Evolutionary conservation across 2,329 filamentous ascomycete species (phyloP).

Genomic region (Septoria petroselini): DNA sequence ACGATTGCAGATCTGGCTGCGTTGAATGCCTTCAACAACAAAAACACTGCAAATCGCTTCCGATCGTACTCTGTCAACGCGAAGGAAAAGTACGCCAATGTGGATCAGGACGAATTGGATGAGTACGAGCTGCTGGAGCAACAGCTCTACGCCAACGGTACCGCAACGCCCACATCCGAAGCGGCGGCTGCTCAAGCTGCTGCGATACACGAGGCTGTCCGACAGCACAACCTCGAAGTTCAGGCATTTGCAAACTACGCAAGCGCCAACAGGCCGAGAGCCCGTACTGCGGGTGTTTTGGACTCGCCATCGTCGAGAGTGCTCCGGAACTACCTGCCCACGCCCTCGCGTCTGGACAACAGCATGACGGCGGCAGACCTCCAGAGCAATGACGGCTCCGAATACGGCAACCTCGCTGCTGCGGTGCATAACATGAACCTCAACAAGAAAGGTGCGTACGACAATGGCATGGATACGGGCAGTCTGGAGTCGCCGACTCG

Average conservation of each 20-base stretch:
- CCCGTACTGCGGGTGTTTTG: conserved; percentile 85
- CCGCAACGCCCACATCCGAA: conserved; percentile 57
- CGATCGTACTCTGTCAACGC: conserved; percentile 98
- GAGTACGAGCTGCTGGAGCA: conserved; percentile 56
- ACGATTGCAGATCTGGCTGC: conserved; percentile 73
- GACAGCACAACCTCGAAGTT: conserved; percentile 88
- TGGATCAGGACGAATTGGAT: conserved; percentile 59
- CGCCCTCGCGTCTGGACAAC: conserved; percentile 71
- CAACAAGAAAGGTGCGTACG: conserved; percentile 59
- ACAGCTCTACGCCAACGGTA: conserved; percentile 54
- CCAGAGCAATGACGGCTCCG: conserved; percentile 68
- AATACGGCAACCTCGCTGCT: conserved; percentile 76
- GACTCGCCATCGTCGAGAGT: conserved; percentile 68
- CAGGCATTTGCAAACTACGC: conserved; percentile 88
- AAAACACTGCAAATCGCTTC: conserved; percentile 74
- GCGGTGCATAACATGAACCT: conserved; percentile 79
- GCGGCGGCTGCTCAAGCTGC: conserved; percentile 57
- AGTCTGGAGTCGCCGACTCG: conserved; percentile 85
- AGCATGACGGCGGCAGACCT: conserved; percentile 74
- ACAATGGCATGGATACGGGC: conserved; percentile 58
- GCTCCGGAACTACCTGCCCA: conserved; percentile 70
- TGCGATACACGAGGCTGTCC: conserved; percentile 68
- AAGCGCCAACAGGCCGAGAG: conserved; percentile 76
- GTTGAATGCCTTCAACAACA: conserved; percentile 71
- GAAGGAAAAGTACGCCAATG: conserved; percentile 93